These are phyloP conservation scores for Colletotrichum shisoi DNA, from an alignment of 2,329 filamentous ascomycete species.

Conservation along the genomic window DNA sequence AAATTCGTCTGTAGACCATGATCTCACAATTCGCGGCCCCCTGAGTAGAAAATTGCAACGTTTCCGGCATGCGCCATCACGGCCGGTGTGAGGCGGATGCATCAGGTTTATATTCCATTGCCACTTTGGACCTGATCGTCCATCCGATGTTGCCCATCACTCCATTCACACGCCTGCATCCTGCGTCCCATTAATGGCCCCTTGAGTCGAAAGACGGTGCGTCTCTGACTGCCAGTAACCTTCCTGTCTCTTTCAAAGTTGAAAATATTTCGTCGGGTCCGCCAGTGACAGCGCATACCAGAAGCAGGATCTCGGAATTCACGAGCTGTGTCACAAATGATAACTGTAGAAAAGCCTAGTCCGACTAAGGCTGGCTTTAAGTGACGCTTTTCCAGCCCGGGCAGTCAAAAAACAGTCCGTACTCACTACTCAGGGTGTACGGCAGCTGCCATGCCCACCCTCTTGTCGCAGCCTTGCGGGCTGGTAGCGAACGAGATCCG, in stretches of 20 bases:
- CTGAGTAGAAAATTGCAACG: not conserved
- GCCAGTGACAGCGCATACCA: not conserved
- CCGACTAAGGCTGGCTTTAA: not conserved
- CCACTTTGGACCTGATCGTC: not conserved
- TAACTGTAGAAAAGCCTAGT: not conserved
- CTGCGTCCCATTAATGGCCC: constrained; percentile 1
- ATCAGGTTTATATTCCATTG: not conserved
- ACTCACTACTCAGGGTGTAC: not conserved
- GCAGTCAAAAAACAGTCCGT: not conserved
- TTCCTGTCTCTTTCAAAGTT: not conserved
- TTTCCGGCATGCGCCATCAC: not conserved
- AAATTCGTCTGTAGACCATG: not conserved
- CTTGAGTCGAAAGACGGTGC: not conserved
- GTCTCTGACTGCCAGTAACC: not conserved
- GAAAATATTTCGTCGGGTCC: constrained; percentile 6
- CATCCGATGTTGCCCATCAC: not conserved
- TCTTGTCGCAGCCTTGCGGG: not conserved
- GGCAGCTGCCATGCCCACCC: not conserved
- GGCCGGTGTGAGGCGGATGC: not conserved
- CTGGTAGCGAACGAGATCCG: not conserved
- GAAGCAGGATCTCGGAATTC: not conserved
- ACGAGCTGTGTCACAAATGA: not conserved
- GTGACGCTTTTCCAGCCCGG: not conserved
- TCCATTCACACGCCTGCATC: not conserved
- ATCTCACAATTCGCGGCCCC: not conserved